phyloP scores from a whole-genome alignment of 1,284 basidiomycete genomes.

The Kalmanozyma brasiliensis region DNA sequence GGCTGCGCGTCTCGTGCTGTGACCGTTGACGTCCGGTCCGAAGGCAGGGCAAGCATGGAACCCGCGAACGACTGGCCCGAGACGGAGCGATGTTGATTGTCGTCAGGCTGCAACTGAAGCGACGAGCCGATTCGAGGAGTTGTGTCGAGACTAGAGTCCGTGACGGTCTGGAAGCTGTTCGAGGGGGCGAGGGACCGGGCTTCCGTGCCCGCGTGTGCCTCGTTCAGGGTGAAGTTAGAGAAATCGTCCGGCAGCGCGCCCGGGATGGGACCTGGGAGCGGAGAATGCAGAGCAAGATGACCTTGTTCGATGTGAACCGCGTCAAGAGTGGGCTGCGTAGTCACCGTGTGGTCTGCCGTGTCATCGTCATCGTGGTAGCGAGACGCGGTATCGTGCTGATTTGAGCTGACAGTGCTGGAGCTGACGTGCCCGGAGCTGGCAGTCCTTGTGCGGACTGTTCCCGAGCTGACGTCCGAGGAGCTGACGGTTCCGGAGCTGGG shows the following conservation, averaged over 20 bases:
- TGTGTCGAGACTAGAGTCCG: background rate
- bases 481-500: background rate
- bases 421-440: too few relatives aligned
- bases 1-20: slow-evolving; percentile 22
- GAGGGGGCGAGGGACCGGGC: slow-evolving; percentile 9
- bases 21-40: slow-evolving; percentile 26
- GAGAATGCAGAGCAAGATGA: slow-evolving; percentile 10
- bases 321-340: slow-evolving; percentile 13
- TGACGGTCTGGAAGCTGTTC: slow-evolving; percentile 19
- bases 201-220: slow-evolving; percentile 1
- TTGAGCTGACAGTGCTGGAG: background rate
- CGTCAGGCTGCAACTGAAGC: background rate
- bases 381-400: too few relatives aligned
- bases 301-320: slow-evolving; percentile 19
- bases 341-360: slow-evolving; percentile 16
- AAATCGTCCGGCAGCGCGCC: slow-evolving; percentile 7
- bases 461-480: too few relatives aligned
- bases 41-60: slow-evolving; percentile 11
- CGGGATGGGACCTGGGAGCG: slow-evolving; percentile 5
- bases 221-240: background rate
- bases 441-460: too few relatives aligned
- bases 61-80: slow-evolving; percentile 10
- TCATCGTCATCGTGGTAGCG: slow-evolving; percentile 10
- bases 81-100: slow-evolving; percentile 21
- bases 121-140: background rate